Conservation (phyloP, 73 alveolate species). For the Paramecium primaurelia region DNA sequence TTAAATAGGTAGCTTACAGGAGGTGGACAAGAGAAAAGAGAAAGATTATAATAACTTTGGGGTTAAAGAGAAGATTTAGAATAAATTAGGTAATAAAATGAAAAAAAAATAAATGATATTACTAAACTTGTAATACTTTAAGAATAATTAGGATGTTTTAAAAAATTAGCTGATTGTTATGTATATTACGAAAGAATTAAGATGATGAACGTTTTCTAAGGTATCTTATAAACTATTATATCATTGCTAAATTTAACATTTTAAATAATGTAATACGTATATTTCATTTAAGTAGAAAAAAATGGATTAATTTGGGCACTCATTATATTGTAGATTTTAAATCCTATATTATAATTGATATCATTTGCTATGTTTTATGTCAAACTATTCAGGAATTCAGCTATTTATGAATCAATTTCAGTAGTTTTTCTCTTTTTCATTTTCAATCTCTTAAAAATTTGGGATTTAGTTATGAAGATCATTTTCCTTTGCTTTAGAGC, state of each 20-base stretch:
- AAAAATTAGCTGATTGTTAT: not conserved
- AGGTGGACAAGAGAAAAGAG: not conserved
- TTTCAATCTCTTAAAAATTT: not conserved
- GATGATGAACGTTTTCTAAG: not conserved
- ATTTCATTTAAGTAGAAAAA: not conserved
- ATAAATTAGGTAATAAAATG: not conserved
- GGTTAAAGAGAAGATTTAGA: not conserved
- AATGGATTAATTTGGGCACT: not conserved
- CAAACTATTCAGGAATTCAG: not conserved
- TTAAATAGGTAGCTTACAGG: not conserved
- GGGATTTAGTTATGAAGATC: not conserved
- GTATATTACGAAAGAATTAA: not conserved
- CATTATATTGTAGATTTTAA: not conserved
- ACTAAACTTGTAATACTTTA: not conserved
- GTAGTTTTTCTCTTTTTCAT: not conserved
- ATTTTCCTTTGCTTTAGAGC: not conserved
- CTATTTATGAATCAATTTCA: not conserved
- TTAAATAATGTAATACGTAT: not conserved
- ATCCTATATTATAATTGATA: not conserved
- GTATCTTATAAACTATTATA: not conserved
- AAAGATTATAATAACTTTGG: not conserved
- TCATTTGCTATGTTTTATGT: not conserved
- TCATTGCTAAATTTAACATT: not conserved
- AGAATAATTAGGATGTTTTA: not conserved
- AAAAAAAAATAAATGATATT: not conserved